Evolutionary conservation across 192 early-diverging fungal species (phyloP).

Genomic region (Obelidium mucronatum): DNA sequence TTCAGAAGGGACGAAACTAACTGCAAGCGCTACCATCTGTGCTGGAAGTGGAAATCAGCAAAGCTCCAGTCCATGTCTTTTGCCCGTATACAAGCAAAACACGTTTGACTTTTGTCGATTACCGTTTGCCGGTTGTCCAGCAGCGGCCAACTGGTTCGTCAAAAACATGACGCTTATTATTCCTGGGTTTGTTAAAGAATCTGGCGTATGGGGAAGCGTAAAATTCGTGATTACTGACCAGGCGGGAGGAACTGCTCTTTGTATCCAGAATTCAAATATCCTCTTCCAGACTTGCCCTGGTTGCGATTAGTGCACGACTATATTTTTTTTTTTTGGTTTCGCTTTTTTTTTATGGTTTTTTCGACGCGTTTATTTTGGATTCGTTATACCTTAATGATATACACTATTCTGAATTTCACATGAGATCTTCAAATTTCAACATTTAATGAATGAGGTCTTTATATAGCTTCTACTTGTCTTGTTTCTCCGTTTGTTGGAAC

Average conservation of each 20-base stretch:
- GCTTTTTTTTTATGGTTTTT: background rate
- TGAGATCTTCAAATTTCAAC: background rate
- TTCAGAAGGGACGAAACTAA: background rate
- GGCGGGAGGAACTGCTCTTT: background rate
- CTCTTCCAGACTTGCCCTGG: background rate
- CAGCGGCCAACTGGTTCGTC: background rate
- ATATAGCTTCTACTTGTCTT: background rate
- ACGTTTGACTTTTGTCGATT: background rate
- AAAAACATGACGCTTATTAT: background rate
- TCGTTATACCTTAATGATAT: background rate
- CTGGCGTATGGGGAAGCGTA: background rate
- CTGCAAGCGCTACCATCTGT: background rate
- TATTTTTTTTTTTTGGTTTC: background rate
- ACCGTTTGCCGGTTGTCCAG: background rate
- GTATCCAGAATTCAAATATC: slow-evolving; percentile 1
- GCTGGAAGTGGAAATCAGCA: background rate
- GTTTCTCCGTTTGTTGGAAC: background rate
- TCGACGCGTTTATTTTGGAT: background rate
- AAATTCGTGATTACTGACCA: background rate
- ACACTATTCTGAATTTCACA: background rate
- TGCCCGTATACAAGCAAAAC: background rate
- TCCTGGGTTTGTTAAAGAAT: background rate
- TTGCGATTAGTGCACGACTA: too few relatives aligned
- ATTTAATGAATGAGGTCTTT: too few relatives aligned
- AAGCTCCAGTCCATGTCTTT: background rate